These are phyloP conservation scores for Tylopilus orsonianus DNA, from an alignment of 1,284 basidiomycete species.

Conservation along the genomic window DNA sequence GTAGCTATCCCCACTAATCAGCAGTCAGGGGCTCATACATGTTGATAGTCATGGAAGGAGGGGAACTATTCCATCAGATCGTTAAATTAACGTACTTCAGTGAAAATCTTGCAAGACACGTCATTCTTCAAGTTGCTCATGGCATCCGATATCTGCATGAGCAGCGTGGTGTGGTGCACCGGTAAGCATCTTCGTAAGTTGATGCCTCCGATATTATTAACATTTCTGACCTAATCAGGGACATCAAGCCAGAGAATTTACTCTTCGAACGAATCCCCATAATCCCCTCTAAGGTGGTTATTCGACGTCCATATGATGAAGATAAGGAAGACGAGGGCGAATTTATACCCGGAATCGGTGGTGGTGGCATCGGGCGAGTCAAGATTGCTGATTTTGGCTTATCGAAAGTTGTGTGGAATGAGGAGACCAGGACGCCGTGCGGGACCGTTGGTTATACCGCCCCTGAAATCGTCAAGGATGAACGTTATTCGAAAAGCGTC, in stretches of 20 bases:
- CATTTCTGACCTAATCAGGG: constrained; percentile 34
- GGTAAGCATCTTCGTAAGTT: constrained; percentile 34
- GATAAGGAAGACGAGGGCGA: constrained; percentile 99
- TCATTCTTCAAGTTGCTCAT: constrained; percentile 95
- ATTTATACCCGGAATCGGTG: constrained; percentile 88
- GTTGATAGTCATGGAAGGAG: constrained; percentile 86
- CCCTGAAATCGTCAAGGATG: constrained; percentile 99
- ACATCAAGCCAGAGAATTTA: constrained; percentile 99
- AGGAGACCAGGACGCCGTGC: constrained; percentile 99
- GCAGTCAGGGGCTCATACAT: constrained; percentile 13
- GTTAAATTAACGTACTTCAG: constrained; percentile 99
- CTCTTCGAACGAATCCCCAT: constrained; percentile 95
- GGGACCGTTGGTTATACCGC: constrained; percentile 99
- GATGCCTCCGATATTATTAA: neutral
- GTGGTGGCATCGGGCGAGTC: constrained; percentile 96
- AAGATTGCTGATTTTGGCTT: constrained; percentile 99
- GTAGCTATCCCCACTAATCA: constrained; percentile 28
- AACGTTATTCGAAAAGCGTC: constrained; percentile 96
- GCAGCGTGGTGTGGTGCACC: constrained; percentile 96
- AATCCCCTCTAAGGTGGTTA: constrained; percentile 78
- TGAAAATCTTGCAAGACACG: constrained; percentile 92
- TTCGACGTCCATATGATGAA: constrained; percentile 91
- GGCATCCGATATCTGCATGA: constrained; percentile 97
- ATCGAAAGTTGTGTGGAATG: constrained; percentile 98
- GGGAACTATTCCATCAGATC: constrained; percentile 99